phyloP scores from a whole-genome alignment of 2,329 filamentous ascomycete species.

The Leptodontidium sp. region DNA sequence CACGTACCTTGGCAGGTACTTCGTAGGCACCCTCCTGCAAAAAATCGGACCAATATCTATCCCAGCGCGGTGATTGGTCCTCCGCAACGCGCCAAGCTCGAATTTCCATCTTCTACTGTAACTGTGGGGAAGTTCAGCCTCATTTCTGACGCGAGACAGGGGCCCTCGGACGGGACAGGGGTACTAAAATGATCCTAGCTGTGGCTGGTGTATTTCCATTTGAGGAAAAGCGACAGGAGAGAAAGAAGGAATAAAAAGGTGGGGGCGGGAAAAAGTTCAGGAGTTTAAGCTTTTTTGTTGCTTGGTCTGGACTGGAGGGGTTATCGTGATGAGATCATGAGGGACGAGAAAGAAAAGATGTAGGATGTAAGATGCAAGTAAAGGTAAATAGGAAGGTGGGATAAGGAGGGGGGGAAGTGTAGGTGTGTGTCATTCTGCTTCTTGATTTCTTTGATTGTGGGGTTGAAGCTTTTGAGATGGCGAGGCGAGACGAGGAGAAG shows the following conservation, averaged over 20 bases:
- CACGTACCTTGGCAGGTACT: neutral
- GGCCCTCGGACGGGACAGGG: neutral
- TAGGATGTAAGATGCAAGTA: neutral
- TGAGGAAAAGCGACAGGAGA: too few species aligned
- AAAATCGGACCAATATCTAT: neutral
- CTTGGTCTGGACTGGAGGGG: neutral
- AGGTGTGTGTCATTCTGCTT: constrained; percentile 13
- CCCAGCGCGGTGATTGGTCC: constrained; percentile 12
- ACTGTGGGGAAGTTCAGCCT: constrained; percentile 2
- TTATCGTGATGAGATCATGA: neutral
- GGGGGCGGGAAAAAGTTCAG: constrained; percentile 6
- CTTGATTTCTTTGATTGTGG: neutral
- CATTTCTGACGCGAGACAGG: constrained; percentile 11
- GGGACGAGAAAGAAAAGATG: neutral
- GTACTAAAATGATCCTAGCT: neutral
- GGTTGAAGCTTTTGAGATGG: neutral
- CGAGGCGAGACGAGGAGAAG: neutral
- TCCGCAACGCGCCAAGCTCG: neutral
- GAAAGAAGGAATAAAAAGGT: neutral
- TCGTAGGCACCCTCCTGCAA: too few species aligned
- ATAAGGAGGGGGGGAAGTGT: neutral
- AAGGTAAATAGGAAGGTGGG: neutral
- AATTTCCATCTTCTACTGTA: neutral
- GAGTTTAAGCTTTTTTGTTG: neutral
- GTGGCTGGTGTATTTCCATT: neutral